Base-by-base conservation (phyloP, 345 rosid species). In the Hirschfeldia incana region DNA sequence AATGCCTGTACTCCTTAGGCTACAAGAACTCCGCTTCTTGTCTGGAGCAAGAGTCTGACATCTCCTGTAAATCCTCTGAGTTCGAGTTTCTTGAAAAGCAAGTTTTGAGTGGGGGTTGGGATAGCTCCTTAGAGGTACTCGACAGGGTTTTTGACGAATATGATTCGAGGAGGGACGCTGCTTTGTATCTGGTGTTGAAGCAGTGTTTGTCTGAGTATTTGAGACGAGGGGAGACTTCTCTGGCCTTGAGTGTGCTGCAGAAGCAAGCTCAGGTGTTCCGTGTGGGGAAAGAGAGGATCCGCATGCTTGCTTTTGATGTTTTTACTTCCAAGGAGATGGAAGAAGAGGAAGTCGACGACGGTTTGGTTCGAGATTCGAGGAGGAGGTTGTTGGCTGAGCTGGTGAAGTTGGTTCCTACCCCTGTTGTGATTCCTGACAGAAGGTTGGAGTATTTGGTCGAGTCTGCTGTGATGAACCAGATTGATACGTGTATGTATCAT, bases 381-480 rank as follows among this genome's bases (percentile, higher is more conserved):
- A 85, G 77, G 68, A 81, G 55, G 72, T 80, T 91, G 77, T 67
- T 91, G 81, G 76, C 34, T 61, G 92, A 91, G 73, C 74, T 94
- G 80, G 87, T 75, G 78, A 84, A 82, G 58, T 79, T 89, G 85
- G 89, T 94, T 60, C 92, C 95, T 17, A 84, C 81, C 1, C 94
- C 91, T 8, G 62, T 74, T 83, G 83, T 83, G 13, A 74, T 91
- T 70, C 90, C 89, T 36, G 92, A 85, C 58, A 84, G 86, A 85
- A 84, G 93, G 76, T 84, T 92, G 85, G 95, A 86, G 78, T 79
- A 87, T 84, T 80, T 94, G 80, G 90, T 91, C 75, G 97, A 92
- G 83, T 80, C 83, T 77, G 86, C 83, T 59, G 83, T 91, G 65
- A 71, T 83, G 61, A 74, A 91, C 30, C 94, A 91, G 77, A 77